Evolutionary conservation across 2,329 filamentous ascomycete genomes (phyloP).

Genomic region (Xylariaceae sp.): DNA sequence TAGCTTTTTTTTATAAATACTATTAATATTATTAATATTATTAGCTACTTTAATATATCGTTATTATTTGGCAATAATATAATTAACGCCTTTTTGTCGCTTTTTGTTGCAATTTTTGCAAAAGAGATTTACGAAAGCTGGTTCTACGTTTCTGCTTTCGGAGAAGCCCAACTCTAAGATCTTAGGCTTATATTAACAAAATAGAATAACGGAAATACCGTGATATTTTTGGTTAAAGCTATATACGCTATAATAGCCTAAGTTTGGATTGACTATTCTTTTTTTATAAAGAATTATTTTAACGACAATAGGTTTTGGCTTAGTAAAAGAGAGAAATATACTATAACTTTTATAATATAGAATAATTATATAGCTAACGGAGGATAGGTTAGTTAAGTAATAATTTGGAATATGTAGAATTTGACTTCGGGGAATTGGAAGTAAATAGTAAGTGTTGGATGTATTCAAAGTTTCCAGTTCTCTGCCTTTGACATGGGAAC

Average conservation of each 20-base stretch:
- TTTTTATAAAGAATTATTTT: not conserved
- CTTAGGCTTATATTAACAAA: not conserved
- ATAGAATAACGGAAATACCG: not conserved
- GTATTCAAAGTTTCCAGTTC: no score
- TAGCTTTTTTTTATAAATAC: not conserved
- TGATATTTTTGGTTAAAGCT: conserved; percentile 3
- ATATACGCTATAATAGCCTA: conserved; percentile 3
- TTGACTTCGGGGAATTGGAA: no score
- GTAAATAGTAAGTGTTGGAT: no score
- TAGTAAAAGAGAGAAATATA: not conserved
- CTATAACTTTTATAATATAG: conserved; percentile 2
- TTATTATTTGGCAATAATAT: not conserved
- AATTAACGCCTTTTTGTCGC: not conserved
- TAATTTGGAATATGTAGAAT: not conserved
- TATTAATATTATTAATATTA: conserved; percentile 2
- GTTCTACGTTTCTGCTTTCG: conserved; percentile 2
- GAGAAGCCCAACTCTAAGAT: not conserved
- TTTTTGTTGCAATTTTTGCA: conserved; percentile 1
- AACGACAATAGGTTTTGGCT: conserved; percentile 8
- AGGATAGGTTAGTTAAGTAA: not conserved
- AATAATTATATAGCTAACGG: conserved; percentile 1
- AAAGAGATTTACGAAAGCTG: conserved; percentile 3
- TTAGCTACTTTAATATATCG: conserved; percentile 1
- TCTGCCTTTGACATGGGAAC: no score
- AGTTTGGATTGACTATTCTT: conserved; percentile 5